A percentile compares a stretch with the other conserved stretches of the same genome.
Conservation (phyloP, 495 filamentous ascomycete species). For the Penicillium simplicissimum region DNA sequence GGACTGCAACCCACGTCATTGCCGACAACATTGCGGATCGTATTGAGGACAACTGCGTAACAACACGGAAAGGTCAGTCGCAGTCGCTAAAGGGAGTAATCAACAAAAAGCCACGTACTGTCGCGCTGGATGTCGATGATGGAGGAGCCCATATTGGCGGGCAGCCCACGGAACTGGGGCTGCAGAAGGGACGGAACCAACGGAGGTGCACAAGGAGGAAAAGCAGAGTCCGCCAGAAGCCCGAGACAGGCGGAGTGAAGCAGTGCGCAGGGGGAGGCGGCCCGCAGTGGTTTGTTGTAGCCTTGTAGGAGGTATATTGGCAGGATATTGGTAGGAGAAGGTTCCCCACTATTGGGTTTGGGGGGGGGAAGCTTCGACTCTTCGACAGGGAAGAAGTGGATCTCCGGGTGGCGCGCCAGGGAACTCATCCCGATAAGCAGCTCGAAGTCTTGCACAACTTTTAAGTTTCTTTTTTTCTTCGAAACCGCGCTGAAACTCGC, state of each 20-base stretch:
- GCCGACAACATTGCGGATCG: constrained; percentile 58
- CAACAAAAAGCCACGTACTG: constrained; percentile 36
- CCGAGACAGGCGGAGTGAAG: background rate
- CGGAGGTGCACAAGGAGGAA: constrained; percentile 1
- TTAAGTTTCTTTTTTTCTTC: background rate
- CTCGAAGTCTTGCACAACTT: constrained; percentile 15
- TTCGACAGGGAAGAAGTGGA: constrained; percentile 24
- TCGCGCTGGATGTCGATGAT: constrained; percentile 54
- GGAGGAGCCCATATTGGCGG: constrained; percentile 51
- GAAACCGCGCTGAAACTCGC: constrained; percentile 12
- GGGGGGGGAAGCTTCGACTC: constrained; percentile 21
- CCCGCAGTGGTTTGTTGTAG: constrained; percentile 17
- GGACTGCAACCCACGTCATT: constrained; percentile 52
- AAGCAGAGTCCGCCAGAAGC: background rate
- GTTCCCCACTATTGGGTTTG: constrained; percentile 32
- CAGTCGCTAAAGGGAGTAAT: background rate
- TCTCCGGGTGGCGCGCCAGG: constrained; percentile 29
- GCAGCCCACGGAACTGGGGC: constrained; percentile 33
- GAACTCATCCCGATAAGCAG: constrained; percentile 30
- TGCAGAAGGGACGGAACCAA: constrained; percentile 6
- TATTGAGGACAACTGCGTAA: constrained; percentile 56
- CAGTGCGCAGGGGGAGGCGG: constrained; percentile 7
- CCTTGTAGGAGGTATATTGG: constrained; percentile 34
- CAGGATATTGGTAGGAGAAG: constrained; percentile 31
- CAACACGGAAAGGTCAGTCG: constrained; percentile 10